phyloP scores from a whole-genome alignment of 305 asterid species.

The Fraxinus nigra region DNA sequence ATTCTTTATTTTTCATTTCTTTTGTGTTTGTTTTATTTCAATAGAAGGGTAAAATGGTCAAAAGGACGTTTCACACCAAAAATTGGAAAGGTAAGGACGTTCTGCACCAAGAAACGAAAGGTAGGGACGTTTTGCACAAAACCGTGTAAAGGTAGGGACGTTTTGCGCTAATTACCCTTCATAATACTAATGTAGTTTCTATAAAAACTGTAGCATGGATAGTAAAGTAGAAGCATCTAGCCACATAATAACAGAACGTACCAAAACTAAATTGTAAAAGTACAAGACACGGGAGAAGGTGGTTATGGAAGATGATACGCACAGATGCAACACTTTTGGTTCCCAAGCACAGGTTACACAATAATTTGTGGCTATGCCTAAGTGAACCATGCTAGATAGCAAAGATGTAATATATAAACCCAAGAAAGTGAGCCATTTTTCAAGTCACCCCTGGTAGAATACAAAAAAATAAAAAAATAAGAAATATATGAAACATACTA shows the following conservation, averaged over 20 bases:
- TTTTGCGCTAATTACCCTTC: no score
- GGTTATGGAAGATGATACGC: not conserved
- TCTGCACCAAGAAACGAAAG: no score
- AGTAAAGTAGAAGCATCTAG: slow-evolving; percentile 7
- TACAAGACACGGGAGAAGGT: not conserved
- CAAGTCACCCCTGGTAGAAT: slow-evolving; percentile 9
- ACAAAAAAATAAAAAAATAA: not conserved
- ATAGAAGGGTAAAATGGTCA: no score
- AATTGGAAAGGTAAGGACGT: no score
- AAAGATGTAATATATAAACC: not conserved
- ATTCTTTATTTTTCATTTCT: no score
- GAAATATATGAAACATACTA: not conserved
- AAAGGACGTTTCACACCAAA: no score
- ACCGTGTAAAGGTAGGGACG: no score
- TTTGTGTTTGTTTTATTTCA: no score
- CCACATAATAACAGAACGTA: not conserved
- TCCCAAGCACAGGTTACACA: slow-evolving; percentile 6
- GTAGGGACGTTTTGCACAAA: no score
- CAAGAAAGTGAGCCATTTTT: slow-evolving; percentile 16
- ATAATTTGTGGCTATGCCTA: not conserved
- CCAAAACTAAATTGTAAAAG: not conserved
- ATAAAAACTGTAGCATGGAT: not conserved
- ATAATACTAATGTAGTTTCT: not conserved
- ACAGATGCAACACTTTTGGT: slow-evolving; percentile 7
- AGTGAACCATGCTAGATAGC: not conserved